Conservation (phyloP, 169 alveolate genomes). For the Plasmodium yoelii region DNA sequence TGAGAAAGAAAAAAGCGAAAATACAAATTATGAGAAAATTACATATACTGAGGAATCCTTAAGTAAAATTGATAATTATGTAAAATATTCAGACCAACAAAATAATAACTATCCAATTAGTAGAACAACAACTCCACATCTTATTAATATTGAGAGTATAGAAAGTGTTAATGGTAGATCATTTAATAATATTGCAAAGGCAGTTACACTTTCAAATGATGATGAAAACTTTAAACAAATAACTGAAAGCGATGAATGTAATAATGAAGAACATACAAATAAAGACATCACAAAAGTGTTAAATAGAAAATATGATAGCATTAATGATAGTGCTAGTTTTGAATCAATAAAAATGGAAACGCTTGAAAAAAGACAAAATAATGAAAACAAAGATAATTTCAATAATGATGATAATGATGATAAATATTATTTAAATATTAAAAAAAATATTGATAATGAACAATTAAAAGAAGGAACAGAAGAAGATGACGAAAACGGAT, state of each 20-base stretch:
- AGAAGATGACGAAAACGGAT: slow-evolving; percentile 18
- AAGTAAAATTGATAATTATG: slow-evolving; percentile 35
- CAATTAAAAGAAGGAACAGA: not conserved
- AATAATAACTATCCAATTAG: slow-evolving; percentile 44
- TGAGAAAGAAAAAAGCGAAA: slow-evolving; percentile 9
- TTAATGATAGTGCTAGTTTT: not conserved
- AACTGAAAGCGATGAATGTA: slow-evolving; percentile 21
- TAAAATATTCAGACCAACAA: slow-evolving; percentile 29
- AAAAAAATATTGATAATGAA: not conserved
- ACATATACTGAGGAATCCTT: slow-evolving; percentile 32
- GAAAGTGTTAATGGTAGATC: slow-evolving; percentile 46
- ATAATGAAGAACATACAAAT: not conserved
- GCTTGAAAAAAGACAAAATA: slow-evolving; percentile 26
- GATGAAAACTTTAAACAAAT: slow-evolving; percentile 12
- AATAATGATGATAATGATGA: not conserved
- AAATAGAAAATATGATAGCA: not conserved
- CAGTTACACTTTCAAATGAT: slow-evolving; percentile 26
- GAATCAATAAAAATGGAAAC: slow-evolving; percentile 16
- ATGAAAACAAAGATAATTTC: slow-evolving; percentile 2
- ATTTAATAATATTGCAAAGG: slow-evolving; percentile 15
- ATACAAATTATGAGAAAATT: not conserved
- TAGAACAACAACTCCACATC: slow-evolving; percentile 65
- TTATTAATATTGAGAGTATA: slow-evolving; percentile 50
- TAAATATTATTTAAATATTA: not conserved
- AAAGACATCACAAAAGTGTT: not conserved